Conservation (phyloP, 805 yeast species). For the Starmerella bombi region DNA sequence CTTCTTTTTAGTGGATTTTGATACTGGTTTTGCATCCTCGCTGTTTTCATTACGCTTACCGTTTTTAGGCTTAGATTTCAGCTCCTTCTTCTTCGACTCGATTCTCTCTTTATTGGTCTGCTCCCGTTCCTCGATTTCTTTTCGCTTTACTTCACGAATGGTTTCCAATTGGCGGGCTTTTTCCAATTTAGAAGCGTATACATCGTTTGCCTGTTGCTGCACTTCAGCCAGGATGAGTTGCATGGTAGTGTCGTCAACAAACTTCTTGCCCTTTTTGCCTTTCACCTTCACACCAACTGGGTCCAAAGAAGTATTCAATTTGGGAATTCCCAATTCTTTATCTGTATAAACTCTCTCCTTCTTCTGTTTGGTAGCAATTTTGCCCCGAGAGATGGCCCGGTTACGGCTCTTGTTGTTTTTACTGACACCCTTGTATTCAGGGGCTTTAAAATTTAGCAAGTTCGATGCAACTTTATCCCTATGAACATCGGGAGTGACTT, state of each 20-base stretch:
- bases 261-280: conserved; percentile 68
- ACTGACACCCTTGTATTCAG: conserved; percentile 20
- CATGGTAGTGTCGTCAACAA: conserved; percentile 52
- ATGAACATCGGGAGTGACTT: conserved; percentile 22
- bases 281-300: conserved; percentile 67
- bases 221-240: conserved; percentile 65
- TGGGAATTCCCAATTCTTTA: conserved; percentile 66
- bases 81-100: conserved; percentile 64
- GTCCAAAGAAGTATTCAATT: conserved; percentile 63
- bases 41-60: background rate
- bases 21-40: background rate
- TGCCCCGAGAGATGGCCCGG: conserved; percentile 16
- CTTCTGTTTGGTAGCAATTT: conserved; percentile 13
- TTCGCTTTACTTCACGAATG: conserved; percentile 69
- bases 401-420: conserved; percentile 22
- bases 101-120: conserved; percentile 51
- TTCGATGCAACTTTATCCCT: conserved; percentile 20
- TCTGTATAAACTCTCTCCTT: conserved; percentile 42
- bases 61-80: conserved; percentile 39
- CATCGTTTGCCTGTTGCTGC: conserved; percentile 65
- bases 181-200: conserved; percentile 78
- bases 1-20: no score
- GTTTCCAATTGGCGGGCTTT: conserved; percentile 81
- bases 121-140: conserved; percentile 79
- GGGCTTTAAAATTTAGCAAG: conserved; percentile 18